Evolutionary conservation across 768 basidiomycete species (phyloP).

Genomic region (Candolleomyces aberdarensis): DNA sequence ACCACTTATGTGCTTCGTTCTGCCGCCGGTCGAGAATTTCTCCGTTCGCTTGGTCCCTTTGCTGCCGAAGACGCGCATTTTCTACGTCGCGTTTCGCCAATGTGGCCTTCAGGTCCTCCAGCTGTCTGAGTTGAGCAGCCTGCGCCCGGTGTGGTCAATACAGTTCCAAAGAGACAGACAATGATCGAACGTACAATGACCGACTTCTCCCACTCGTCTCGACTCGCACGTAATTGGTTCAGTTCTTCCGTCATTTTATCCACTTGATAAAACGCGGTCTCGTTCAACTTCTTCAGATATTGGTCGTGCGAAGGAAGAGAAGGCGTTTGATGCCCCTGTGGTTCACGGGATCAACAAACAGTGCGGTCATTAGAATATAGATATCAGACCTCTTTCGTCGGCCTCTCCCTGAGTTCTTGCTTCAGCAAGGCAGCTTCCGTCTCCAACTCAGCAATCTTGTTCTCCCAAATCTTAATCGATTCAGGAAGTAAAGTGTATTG

Average conservation of each 20-base stretch:
- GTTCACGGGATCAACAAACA: not conserved
- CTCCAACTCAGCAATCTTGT: constrained; percentile 47
- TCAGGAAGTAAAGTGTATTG: constrained; percentile 35
- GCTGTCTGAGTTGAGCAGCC: constrained; percentile 1
- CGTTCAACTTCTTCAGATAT: not conserved
- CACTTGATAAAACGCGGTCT: not conserved
- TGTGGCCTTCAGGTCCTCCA: constrained; percentile 40
- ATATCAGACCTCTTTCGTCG: not conserved
- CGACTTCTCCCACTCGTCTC: constrained; percentile 46
- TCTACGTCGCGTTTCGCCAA: constrained; percentile 67
- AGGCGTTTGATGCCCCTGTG: constrained; percentile 23
- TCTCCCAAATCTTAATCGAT: constrained; percentile 39
- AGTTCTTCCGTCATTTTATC: constrained; percentile 32
- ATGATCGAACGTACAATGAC: constrained; percentile 34
- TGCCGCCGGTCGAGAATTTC: constrained; percentile 70
- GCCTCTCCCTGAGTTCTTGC: not conserved
- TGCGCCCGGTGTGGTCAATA: not conserved
- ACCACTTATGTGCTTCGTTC: constrained; percentile 55
- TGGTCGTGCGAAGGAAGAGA: constrained; percentile 22
- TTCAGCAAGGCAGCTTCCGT: constrained; percentile 32
- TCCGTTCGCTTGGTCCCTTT: constrained; percentile 62
- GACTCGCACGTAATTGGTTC: constrained; percentile 31
- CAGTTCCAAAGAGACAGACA: not conserved
- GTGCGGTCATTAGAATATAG: not conserved
- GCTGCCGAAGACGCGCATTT: constrained; percentile 63